These are phyloP conservation scores for Pyropia haitanensis DNA, from an alignment of 23 red algal species.

Conservation along the genomic window DNA sequence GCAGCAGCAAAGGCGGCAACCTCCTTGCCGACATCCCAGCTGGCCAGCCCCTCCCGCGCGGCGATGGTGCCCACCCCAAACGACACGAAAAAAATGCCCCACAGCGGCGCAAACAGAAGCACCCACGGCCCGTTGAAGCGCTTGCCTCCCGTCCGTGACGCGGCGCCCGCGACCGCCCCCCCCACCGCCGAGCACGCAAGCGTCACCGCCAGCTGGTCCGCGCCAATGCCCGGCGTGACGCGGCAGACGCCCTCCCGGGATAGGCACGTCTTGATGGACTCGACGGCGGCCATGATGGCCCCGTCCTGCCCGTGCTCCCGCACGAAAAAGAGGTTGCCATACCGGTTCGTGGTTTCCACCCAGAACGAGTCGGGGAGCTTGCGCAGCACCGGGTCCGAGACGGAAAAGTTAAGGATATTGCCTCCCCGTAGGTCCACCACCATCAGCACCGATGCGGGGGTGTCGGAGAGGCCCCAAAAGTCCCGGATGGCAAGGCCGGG, in stretches of 20 bases:
- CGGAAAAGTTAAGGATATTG: constrained; percentile 66
- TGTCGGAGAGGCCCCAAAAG: constrained; percentile 40
- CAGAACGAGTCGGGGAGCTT: constrained; percentile 58
- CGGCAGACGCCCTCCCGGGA: constrained; percentile 31
- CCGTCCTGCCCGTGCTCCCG: constrained; percentile 61
- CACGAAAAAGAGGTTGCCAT: constrained; percentile 78
- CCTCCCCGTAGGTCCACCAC: constrained; percentile 42
- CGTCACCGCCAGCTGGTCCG: constrained; percentile 62
- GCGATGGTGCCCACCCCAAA: constrained; percentile 65
- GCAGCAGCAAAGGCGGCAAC: constrained; percentile 9
- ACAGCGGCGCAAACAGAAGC: constrained; percentile 63
- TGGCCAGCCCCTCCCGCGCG: constrained; percentile 32
- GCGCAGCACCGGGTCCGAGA: constrained; percentile 36
- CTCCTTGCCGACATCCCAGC: constrained; percentile 14
- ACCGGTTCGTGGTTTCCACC: constrained; percentile 58
- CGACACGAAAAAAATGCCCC: constrained; percentile 75
- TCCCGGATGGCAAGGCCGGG: constrained; percentile 28
- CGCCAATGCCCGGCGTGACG: constrained; percentile 60
- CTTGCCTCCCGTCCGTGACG: constrained; percentile 36
- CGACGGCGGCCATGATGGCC: constrained; percentile 31
- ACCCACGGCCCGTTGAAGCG: constrained; percentile 51
- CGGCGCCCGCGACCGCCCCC: constrained; percentile 56
- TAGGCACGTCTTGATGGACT: constrained; percentile 54
- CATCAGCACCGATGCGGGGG: constrained; percentile 21
- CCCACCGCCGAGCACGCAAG: constrained; percentile 31